Percentiles rank a stretch among this genome's conserved stretches.
Conservation (phyloP, 106 monocot genomes). For the Apostasia shenzhenica region DNA sequence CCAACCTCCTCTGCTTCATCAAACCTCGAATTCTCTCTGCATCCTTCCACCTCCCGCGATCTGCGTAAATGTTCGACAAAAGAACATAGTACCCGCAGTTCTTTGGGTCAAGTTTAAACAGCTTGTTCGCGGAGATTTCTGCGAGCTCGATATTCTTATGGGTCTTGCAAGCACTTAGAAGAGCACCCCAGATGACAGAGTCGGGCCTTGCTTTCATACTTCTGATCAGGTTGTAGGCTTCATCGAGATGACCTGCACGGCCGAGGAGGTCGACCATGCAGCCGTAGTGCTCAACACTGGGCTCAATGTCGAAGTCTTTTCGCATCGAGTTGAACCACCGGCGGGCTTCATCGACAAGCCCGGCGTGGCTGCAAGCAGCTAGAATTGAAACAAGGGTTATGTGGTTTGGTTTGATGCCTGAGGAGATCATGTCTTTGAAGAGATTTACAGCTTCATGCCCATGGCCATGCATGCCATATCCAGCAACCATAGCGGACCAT, state of each 20-base stretch:
- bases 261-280: slow-evolving; percentile 93
- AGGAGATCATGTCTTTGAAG: slow-evolving; percentile 52
- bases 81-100: slow-evolving; percentile 80
- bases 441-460: slow-evolving; percentile 67
- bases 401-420: slow-evolving; percentile 50
- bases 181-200: slow-evolving; percentile 68
- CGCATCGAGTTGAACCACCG: slow-evolving; percentile 63
- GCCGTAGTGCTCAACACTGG: slow-evolving; percentile 84
- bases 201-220: slow-evolving; percentile 72
- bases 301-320: slow-evolving; percentile 45
- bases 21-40: slow-evolving; percentile 51
- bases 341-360: slow-evolving; percentile 59
- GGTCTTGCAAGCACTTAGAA: slow-evolving; percentile 68
- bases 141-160: slow-evolving; percentile 77
- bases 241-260: slow-evolving; percentile 55
- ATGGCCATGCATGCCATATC: slow-evolving; percentile 75
- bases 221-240: slow-evolving; percentile 62
- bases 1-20: slow-evolving; percentile 45
- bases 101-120: slow-evolving; percentile 69
- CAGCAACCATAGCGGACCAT: slow-evolving; percentile 78
- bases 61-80: slow-evolving; percentile 84
- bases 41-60: slow-evolving; percentile 76
- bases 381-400: slow-evolving; percentile 80
- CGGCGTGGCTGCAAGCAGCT: slow-evolving; percentile 82
- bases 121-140: slow-evolving; percentile 54